phyloP scores from a whole-genome alignment of 2,329 filamentous ascomycete species.

The Diaporthe aspalathi region DNA sequence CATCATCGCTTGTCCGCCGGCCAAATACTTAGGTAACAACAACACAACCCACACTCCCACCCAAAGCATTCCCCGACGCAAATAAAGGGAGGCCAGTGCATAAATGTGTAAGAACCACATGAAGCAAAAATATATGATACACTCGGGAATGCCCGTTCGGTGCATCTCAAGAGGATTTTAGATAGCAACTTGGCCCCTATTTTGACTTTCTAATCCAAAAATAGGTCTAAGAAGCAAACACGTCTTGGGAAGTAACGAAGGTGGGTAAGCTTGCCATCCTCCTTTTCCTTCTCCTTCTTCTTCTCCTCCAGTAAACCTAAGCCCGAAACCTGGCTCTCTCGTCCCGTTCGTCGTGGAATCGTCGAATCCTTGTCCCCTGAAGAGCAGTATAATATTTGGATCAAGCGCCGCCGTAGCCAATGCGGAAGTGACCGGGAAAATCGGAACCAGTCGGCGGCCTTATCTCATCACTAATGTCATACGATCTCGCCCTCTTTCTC shows the following conservation, averaged over 20 bases:
- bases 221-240: slow-evolving; percentile 25
- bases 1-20: too few relatives aligned
- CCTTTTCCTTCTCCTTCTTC: too few relatives aligned
- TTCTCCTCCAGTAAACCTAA: not conserved
- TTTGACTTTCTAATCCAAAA: slow-evolving; percentile 24
- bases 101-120: not conserved
- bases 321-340: not conserved
- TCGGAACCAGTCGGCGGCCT: not conserved
- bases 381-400: not conserved
- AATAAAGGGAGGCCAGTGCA: not conserved
- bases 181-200: slow-evolving; percentile 16
- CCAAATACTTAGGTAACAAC: too few relatives aligned
- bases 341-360: slow-evolving; percentile 28
- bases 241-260: slow-evolving; percentile 33
- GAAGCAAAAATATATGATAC: slow-evolving; percentile 9
- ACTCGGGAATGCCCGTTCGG: not conserved
- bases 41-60: too few relatives aligned
- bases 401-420: slow-evolving; percentile 8
- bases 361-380: slow-evolving; percentile 25
- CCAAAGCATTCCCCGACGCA: too few relatives aligned
- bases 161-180: slow-evolving; percentile 2
- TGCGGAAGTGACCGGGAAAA: slow-evolving; percentile 18
- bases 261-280: slow-evolving; percentile 25
- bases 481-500: slow-evolving; percentile 67
- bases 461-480: slow-evolving; percentile 42